These are phyloP conservation scores for Acanthamoeba royreba DNA, from an alignment of 208 protist genomes.

Conservation along the genomic window DNA sequence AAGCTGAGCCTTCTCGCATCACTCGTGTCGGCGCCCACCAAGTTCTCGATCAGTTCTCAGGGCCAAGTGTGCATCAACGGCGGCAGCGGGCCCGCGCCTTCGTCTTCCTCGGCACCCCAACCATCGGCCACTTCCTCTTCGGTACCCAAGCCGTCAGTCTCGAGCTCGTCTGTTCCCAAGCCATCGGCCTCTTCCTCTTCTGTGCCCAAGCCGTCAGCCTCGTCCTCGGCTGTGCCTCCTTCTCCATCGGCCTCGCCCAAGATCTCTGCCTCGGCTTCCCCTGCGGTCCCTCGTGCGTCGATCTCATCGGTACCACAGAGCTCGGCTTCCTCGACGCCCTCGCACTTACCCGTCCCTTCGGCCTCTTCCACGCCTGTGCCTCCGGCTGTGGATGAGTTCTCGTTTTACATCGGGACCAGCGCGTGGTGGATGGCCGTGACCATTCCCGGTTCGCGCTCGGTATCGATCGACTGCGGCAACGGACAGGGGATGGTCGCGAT, in stretches of 20 bases:
- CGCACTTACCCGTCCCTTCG: too few relatives aligned
- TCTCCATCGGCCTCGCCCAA: not conserved
- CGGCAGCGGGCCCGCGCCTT: too few relatives aligned
- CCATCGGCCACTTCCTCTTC: not conserved
- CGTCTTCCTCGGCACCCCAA: too few relatives aligned
- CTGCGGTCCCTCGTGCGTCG: too few relatives aligned
- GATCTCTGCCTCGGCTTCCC: too few relatives aligned
- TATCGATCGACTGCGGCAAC: not conserved
- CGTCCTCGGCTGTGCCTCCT: too few relatives aligned
- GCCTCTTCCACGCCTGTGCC: too few relatives aligned
- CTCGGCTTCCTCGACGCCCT: too few relatives aligned
- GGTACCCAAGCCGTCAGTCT: not conserved
- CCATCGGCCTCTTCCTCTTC: not conserved
- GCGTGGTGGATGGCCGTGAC: not conserved
- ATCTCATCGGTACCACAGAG: too few relatives aligned
- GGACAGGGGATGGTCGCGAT: not conserved
- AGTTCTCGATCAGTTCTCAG: not conserved
- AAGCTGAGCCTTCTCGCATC: slow-evolving; percentile 46
- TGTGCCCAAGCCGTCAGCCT: too few relatives aligned
- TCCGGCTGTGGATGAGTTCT: too few relatives aligned
- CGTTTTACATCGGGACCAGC: not conserved
- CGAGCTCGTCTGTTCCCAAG: not conserved
- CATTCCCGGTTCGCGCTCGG: not conserved
- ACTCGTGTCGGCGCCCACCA: slow-evolving; percentile 48
- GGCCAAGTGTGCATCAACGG: slow-evolving; percentile 7